Percentiles rank a stretch among this genome's conserved stretches.
Evolutionary conservation across 257 asterid species (phyloP).

Genomic region (Solanum paucissectum): DNA sequence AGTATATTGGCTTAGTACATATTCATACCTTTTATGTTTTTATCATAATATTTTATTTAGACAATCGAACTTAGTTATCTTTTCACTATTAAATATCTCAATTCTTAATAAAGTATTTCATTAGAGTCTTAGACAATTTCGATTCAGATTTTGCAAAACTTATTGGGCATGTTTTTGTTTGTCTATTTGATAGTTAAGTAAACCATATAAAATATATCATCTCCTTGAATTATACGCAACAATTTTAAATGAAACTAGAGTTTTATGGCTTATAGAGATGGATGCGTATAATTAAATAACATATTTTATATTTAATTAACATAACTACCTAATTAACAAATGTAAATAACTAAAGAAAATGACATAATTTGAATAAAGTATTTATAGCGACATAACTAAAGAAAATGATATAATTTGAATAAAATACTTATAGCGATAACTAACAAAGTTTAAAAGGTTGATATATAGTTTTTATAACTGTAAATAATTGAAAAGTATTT

Average conservation of each 20-base stretch:
- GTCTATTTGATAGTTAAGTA: not conserved
- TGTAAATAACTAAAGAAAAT: not conserved
- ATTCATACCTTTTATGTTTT: no score
- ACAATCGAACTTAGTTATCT: no score
- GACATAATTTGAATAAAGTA: not conserved
- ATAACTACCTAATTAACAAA: no score
- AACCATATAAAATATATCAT: not conserved
- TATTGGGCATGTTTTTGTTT: not conserved
- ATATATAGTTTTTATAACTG: no score
- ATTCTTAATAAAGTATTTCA: no score
- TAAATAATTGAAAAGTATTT: no score
- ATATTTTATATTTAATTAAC: not conserved
- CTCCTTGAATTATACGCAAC: not conserved
- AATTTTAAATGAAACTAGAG: not conserved
- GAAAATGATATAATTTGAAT: not conserved
- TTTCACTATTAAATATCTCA: not conserved
- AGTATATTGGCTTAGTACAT: not conserved
- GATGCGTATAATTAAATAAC: no score
- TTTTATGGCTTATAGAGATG: no score
- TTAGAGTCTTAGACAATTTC: not conserved
- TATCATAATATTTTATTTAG: no score
- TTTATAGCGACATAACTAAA: not conserved
- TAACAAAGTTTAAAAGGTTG: not conserved
- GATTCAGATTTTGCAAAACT: not conserved
- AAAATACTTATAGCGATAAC: not conserved